phyloP scores from a whole-genome alignment of 2,329 filamentous ascomycete genomes.

The Epichloe festucae region DNA sequence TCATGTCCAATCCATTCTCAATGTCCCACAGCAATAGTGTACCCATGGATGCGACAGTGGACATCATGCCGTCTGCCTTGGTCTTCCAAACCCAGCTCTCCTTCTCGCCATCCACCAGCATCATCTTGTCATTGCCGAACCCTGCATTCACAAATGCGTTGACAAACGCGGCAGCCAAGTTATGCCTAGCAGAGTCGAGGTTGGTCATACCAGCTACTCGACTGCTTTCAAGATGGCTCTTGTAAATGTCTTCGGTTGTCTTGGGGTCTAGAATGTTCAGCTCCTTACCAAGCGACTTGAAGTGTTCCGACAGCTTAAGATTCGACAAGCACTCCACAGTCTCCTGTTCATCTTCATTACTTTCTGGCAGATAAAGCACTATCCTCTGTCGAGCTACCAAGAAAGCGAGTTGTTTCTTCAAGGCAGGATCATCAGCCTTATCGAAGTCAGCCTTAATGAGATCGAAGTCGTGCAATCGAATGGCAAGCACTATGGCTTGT shows the following conservation, averaged over 20 bases:
- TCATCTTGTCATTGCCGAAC: conserved; percentile 93
- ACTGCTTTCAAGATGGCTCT: conserved; percentile 93
- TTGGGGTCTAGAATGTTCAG: conserved; percentile 95
- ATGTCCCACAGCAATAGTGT: conserved; percentile 90
- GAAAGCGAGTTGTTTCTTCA: conserved; percentile 91
- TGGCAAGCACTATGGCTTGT: conserved; percentile 87
- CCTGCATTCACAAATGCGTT: conserved; percentile 96
- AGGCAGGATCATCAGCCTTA: conserved; percentile 62
- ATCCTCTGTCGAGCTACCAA: conserved; percentile 86
- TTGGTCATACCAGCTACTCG: conserved; percentile 88
- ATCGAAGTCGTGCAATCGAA: conserved; percentile 76
- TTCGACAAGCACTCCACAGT: conserved; percentile 79
- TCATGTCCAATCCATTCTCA: conserved; percentile 80
- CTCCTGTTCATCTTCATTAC: conserved; percentile 57
- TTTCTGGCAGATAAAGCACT: conserved; percentile 56
- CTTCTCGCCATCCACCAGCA: conserved; percentile 82
- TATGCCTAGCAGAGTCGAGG: conserved; percentile 88
- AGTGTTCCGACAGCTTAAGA: conserved; percentile 76
- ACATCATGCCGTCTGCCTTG: conserved; percentile 95
- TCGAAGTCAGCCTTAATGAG: conserved; percentile 75
- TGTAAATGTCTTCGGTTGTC: conserved; percentile 97
- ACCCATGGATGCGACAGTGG: conserved; percentile 85
- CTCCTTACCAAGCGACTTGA: conserved; percentile 88
- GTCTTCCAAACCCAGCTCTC: conserved; percentile 98
- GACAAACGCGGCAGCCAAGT: conserved; percentile 88